Percentiles rank a stretch among this genome's conserved stretches.
phyloP scores from a whole-genome alignment of 495 filamentous ascomycete species.

The Aspergillus heteromorphus region DNA sequence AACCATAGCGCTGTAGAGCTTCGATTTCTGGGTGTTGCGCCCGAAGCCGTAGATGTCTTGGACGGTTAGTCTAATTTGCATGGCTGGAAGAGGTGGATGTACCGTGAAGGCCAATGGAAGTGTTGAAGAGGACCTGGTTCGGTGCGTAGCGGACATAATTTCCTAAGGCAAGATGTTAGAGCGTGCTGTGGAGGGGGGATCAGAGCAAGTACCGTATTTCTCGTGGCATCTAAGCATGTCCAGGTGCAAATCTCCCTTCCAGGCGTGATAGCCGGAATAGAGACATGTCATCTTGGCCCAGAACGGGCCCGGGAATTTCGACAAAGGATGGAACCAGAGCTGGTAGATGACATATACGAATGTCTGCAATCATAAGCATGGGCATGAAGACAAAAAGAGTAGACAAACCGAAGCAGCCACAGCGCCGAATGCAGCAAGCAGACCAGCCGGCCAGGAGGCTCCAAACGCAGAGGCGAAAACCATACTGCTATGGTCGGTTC shows the following conservation, averaged over 20 bases:
- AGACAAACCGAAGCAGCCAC: not conserved
- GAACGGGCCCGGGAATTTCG: constrained; percentile 37
- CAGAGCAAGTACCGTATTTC: constrained; percentile 55
- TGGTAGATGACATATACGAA: not conserved
- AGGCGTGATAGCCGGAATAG: constrained; percentile 28
- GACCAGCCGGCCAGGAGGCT: not conserved
- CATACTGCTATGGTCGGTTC: not conserved
- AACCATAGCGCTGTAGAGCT: constrained; percentile 29
- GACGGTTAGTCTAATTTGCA: not conserved
- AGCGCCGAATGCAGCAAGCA: not conserved
- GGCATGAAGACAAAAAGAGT: not conserved
- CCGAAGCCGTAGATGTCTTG: constrained; percentile 28
- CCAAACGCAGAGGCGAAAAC: not conserved
- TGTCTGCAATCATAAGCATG: not conserved
- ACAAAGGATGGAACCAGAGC: constrained; percentile 27
- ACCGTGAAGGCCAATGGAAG: not conserved
- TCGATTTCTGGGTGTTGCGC: constrained; percentile 28
- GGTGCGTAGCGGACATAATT: constrained; percentile 2
- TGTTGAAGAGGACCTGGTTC: not conserved
- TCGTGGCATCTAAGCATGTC: constrained; percentile 22
- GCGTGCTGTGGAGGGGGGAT: too few relatives aligned
- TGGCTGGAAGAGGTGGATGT: not conserved
- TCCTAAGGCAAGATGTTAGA: not conserved
- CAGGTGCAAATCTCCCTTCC: constrained; percentile 25
- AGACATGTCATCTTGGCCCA: constrained; percentile 27